Evolutionary conservation across 768 basidiomycete genomes (phyloP).

Genomic region (Collybia sordida): DNA sequence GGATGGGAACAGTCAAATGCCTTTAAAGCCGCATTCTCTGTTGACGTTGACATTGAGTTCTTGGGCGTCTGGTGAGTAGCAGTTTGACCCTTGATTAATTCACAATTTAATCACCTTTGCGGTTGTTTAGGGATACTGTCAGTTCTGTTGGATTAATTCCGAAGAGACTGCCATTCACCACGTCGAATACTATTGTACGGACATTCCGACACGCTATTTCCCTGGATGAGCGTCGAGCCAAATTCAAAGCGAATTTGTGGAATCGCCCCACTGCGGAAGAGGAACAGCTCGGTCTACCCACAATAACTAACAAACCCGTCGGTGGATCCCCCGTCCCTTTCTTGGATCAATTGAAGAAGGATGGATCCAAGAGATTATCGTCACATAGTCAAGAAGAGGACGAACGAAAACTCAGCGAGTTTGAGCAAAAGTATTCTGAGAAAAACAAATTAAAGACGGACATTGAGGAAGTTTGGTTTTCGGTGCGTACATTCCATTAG

Average conservation of each 20-base stretch:
- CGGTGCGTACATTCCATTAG: conserved; percentile 29
- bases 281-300: conserved; percentile 23
- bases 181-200: conserved; percentile 51
- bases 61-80: conserved; percentile 52
- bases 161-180: conserved; percentile 56
- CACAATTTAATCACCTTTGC: background rate
- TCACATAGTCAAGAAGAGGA: too few species aligned
- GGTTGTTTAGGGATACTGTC: conserved; percentile 58
- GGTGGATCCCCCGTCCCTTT: background rate
- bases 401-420: conserved; percentile 17
- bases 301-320: background rate
- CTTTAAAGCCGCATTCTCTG: conserved; percentile 58
- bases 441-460: conserved; percentile 25
- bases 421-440: conserved; percentile 33
- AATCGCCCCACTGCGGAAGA: conserved; percentile 32
- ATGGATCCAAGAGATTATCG: background rate
- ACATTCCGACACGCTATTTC: conserved; percentile 65
- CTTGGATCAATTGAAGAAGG: conserved; percentile 2
- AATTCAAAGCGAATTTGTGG: conserved; percentile 58
- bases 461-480: conserved; percentile 71
- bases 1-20: conserved; percentile 49
- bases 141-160: conserved; percentile 59
- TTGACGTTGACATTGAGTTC: conserved; percentile 55
- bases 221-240: conserved; percentile 62
- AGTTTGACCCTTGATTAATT: background rate